Evolutionary conservation across 306 rosid species (phyloP), one percentile per base, ranked within the genome.

Genomic region (Aeschynomene evenia): DNA sequence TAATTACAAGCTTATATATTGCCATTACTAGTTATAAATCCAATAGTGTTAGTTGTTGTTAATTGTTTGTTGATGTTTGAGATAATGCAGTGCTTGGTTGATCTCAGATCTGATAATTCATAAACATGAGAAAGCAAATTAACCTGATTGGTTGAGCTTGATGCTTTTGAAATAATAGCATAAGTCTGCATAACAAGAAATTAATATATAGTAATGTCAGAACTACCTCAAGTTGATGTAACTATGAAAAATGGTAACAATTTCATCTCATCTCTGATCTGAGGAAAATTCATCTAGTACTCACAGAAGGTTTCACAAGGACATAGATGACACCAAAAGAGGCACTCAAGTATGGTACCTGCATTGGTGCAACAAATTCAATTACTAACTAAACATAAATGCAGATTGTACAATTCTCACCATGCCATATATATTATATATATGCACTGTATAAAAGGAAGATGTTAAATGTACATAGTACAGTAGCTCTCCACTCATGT

Each of bases 311-410:
- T 67, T 77, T 91, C 77, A 86, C 89, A 40, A 91, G 92, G 60
- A 88, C 79, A 65, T 78, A 85, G 63, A 91, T 54, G 39, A 82
- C 70, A 51, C 89, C 86, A 75, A 91, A 83, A 39, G 95, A 86
- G 46, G 91, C 88, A 77, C 88, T 79, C n/a, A 91, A 68, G 68
- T 78, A 91, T 36, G 97, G 88, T 14, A 91, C 97, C 97, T 91
- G 84, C 78, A 70, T 57, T 66, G 60, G 53, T 57, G 48, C 26
- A 76, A 60, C 29, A 13, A 49, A 55, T 12, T 64, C 50, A 60
- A 39, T 69, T 68, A 73, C 28, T 65, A 13, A 34, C 69, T 16
- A 9, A n/a, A 56, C 21, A 55, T 24, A 45, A 73, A 45, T 20
- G 24, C 10, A 60, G 15, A 20, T 23, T 26, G 11, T 24, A 10